Evolutionary conservation across 75 land plant species (phyloP), one percentile per base, ranked within the genome.

Genomic region (Chamaecyparis obtusa): DNA sequence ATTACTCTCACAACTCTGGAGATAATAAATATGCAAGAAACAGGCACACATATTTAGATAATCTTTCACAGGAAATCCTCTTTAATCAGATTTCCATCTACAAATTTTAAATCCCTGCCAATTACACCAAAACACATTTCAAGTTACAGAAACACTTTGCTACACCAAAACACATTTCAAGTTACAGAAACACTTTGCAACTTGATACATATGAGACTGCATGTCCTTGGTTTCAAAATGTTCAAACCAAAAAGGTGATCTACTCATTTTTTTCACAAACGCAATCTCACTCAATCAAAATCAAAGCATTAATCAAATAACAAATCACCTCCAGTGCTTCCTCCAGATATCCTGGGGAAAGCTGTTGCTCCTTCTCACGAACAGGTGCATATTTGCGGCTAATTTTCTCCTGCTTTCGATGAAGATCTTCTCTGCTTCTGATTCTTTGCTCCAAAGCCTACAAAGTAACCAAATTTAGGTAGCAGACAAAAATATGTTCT

Each of bases 331-430:
- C 98, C 79, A 96, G 87, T 57, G 96, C 96, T 57, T 93, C 97
- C 86, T 98, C 99, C 76, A 98, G 88, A 87, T 92, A 98, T 48
- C 97, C 97, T 89, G 98, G 98, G 51, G 99, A 95, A 84, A 96
- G 97, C 89, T 95, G 96, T 33, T 92, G 96, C 55, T 92, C 93
- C 81, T 92, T 94, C 46, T 94, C 94, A 6, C 88, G 89, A 49
- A 86, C 78, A 87, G 90, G 93, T 37, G 93, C 64, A 89, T 95
- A 96, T 86, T 96, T 98, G 76, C 94, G 87, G 30, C 16, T 92
- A 16, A 96, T 91, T 80, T 94, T 98, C 56, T 98, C 99, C 86
- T 93, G 92, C 86, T 96, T 98, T 56, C 93, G 91, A 64, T 92
- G 94, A 69, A 98, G 92, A 84, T 94, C 93, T 86, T 88, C 90